Base-by-base conservation (phyloP, 148 eudicot species). In the Mesembryanthemum crystallinum region DNA sequence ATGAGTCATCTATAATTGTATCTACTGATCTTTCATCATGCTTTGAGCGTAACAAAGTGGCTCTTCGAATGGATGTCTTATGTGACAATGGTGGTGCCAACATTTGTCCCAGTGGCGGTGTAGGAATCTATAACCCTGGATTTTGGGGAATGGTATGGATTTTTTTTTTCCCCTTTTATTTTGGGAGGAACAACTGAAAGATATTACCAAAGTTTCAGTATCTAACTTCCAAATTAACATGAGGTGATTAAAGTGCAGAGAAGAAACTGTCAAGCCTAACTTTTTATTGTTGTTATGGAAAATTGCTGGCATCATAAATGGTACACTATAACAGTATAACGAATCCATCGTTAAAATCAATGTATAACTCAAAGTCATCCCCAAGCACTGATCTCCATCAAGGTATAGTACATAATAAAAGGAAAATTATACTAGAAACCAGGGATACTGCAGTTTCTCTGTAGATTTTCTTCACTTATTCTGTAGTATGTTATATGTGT, bases 111-210 rank as follows among this genome's bases (percentile, higher is more conserved):
- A 73, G 65, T 69, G 96, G 90, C 57, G 99, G 99, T 49, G 97
- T 95, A 42, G 97, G 97, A 82, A 81, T 95, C 72, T 92, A 88
- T 74, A 95, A 95, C 76, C 99, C 97, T 57, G 99, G 99, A 80
- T 95, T 79, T 72, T 95, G 99, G 97, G 99, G 94, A 64, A 95
- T 95, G 99, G 99, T 95, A 82, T 83, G 85, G n/a, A 79, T 23
- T 62, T 60, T 14, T 28, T 39, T 35, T 28, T 12, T 27, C 32
- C 28, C 9, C 13, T 43, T 37, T 8, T 35, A 18, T 65, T 29
- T 55, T 58, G 35, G 23, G 33, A 14, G 18, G 52, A 21, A 18
- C 32, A 11, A 69, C 18, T 8, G 27, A 68, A 69, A 47, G 18
- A 25, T 37, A n/a, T 21, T 21, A 10, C 25, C 7, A 64, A 64